Conservation (phyloP, 768 basidiomycete species). For the Termitomyces sp. region DNA sequence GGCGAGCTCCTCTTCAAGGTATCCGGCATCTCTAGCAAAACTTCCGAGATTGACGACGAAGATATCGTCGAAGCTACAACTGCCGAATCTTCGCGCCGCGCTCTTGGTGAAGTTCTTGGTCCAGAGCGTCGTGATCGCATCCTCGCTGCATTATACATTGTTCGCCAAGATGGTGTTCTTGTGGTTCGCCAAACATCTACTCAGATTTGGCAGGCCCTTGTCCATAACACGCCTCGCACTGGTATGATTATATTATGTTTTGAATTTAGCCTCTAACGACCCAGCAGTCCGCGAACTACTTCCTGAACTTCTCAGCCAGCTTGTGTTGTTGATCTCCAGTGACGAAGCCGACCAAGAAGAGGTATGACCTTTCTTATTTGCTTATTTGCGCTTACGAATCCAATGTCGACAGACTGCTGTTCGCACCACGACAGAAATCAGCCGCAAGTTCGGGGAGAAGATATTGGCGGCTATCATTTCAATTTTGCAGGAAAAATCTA, state of each 20-base stretch:
- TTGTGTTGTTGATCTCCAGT: conserved; percentile 73
- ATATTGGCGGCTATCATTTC: conserved; percentile 80
- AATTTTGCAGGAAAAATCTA: conserved; percentile 64
- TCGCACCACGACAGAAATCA: conserved; percentile 82
- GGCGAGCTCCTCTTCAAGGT: conserved; percentile 96
- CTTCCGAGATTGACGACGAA: conserved; percentile 70
- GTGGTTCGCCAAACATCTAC: conserved; percentile 87
- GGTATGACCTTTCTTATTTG: conserved; percentile 33
- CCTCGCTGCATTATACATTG: conserved; percentile 84
- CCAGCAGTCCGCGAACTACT: conserved; percentile 82
- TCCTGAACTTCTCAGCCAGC: conserved; percentile 73
- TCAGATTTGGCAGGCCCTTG: conserved; percentile 97
- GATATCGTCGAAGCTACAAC: conserved; percentile 57
- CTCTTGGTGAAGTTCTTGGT: conserved; percentile 84
- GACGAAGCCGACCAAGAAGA: conserved; percentile 86
- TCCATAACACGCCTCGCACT: conserved; percentile 89
- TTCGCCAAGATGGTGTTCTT: conserved; percentile 88
- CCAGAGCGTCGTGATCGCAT: conserved; percentile 86
- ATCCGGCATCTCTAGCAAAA: conserved; percentile 91
- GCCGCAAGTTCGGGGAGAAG: conserved; percentile 93
- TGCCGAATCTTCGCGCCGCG: conserved; percentile 79
- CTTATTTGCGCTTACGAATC: background rate
- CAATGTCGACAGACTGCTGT: conserved; percentile 66
- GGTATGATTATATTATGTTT: conserved; percentile 36
- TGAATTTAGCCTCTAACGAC: background rate